These are phyloP conservation scores for Lithohypha guttulata DNA, from an alignment of 2,329 filamentous ascomycete species.

Conservation along the genomic window DNA sequence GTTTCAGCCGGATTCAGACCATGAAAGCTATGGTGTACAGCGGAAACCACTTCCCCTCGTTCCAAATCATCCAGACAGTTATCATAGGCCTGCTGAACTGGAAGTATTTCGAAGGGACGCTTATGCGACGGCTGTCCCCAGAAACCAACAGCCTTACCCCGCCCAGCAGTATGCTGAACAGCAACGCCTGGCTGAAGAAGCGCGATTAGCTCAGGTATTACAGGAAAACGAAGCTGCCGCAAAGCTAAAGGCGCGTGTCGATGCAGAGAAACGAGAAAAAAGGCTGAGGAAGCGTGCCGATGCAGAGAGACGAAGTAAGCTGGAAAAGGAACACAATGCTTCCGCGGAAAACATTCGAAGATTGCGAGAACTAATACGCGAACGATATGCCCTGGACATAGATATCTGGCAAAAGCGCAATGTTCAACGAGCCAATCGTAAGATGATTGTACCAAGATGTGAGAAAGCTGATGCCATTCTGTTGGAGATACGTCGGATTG, in stretches of 20 bases:
- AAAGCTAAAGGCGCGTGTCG: not conserved
- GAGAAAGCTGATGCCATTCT: not conserved
- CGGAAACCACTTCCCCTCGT: not conserved
- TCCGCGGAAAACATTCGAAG: not conserved
- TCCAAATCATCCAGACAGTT: not conserved
- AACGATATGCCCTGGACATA: not conserved
- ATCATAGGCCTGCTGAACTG: not conserved
- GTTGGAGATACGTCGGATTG: not conserved
- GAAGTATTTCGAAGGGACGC: not conserved
- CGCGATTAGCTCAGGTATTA: not conserved
- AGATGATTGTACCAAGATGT: not conserved
- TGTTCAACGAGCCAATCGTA: not conserved
- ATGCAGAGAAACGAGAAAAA: not conserved
- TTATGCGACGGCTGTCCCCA: not conserved
- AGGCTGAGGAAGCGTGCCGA: too few relatives aligned
- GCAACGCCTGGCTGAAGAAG: not conserved
- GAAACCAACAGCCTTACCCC: not conserved
- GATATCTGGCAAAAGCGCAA: not conserved
- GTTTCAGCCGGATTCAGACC: too few relatives aligned
- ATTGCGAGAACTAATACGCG: not conserved
- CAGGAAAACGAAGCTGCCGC: not conserved
- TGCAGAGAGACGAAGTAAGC: too few relatives aligned
- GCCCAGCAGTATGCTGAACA: not conserved
- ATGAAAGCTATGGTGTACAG: too few relatives aligned
- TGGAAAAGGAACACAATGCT: not conserved